Evolutionary conservation across 2,329 filamentous ascomycete species (phyloP).

Genomic region (Neopestalotiopsis clavispora): DNA sequence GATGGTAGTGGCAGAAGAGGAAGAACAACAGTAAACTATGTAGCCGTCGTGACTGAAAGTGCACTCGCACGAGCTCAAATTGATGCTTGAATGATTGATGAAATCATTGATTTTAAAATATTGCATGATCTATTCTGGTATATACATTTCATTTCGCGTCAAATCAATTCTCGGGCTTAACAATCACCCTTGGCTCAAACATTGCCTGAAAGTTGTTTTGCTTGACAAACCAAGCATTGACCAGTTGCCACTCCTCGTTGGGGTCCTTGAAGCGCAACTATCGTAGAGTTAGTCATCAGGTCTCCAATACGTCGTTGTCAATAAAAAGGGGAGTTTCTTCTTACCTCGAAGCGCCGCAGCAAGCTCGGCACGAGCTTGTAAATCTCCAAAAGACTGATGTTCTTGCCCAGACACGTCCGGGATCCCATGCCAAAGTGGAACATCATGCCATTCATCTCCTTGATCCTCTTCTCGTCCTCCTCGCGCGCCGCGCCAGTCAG

Average conservation of each 20-base stretch:
- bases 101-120: neutral
- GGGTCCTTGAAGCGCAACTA: slow-evolving; percentile 61
- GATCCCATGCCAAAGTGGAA: slow-evolving; percentile 76
- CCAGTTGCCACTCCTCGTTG: slow-evolving; percentile 59
- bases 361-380: slow-evolving; percentile 67
- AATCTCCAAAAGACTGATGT: slow-evolving; percentile 66
- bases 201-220: slow-evolving; percentile 58
- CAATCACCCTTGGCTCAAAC: slow-evolving; percentile 49
- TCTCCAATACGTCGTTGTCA: neutral
- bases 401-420: slow-evolving; percentile 73
- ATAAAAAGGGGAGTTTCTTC: slow-evolving; percentile 15
- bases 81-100: neutral
- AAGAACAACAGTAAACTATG: neutral
- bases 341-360: slow-evolving; percentile 67
- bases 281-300: neutral
- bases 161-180: slow-evolving; percentile 35
- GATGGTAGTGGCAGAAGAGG: neutral
- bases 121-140: neutral
- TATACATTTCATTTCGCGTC: neutral
- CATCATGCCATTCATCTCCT: slow-evolving; percentile 73
- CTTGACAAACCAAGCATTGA: slow-evolving; percentile 69
- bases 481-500: slow-evolving; percentile 28
- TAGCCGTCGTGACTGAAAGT: neutral
- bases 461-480: slow-evolving; percentile 57
- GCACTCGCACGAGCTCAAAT: neutral